phyloP scores from a whole-genome alignment of 768 basidiomycete genomes.

The Pleurotus platypus region DNA sequence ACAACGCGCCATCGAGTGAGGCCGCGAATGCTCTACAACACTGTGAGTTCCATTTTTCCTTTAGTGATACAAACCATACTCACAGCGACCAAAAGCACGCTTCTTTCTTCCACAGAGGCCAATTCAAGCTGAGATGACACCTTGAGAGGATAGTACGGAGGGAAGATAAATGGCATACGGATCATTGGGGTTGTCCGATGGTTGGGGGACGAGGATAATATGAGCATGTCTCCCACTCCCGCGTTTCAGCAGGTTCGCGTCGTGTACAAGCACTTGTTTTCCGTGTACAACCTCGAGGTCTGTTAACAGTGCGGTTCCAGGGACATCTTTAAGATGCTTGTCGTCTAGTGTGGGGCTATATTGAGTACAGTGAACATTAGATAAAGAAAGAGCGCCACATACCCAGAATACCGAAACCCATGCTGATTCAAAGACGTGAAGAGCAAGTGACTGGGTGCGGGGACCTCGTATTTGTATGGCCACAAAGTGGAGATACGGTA shows the following conservation, averaged over 20 bases:
- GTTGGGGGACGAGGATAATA: conserved; percentile 39
- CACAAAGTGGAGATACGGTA: neutral
- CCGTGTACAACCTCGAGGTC: conserved; percentile 34
- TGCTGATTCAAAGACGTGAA: conserved; percentile 8
- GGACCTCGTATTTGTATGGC: neutral
- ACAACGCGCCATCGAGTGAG: conserved; percentile 37
- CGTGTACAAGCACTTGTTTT: conserved; percentile 19
- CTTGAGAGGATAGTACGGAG: neutral
- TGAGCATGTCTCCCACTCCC: conserved; percentile 33
- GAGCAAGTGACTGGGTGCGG: neutral
- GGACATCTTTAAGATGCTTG: conserved; percentile 29
- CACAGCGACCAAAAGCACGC: conserved; percentile 43
- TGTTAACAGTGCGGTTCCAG: conserved; percentile 37
- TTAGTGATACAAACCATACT: neutral
- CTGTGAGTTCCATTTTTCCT: neutral
- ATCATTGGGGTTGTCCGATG: conserved; percentile 39
- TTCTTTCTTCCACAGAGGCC: conserved; percentile 43
- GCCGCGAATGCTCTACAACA: conserved; percentile 34
- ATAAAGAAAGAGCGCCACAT: neutral
- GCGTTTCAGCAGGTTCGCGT: conserved; percentile 23
- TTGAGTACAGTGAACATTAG: neutral
- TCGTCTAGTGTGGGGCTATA: conserved; percentile 23
- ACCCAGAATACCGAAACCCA: conserved; percentile 37
- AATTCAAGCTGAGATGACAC: conserved; percentile 30
- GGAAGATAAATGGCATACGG: conserved; percentile 24